Base-by-base conservation (phyloP, 805 yeast genomes). In the Saturnispora zaruensis region DNA sequence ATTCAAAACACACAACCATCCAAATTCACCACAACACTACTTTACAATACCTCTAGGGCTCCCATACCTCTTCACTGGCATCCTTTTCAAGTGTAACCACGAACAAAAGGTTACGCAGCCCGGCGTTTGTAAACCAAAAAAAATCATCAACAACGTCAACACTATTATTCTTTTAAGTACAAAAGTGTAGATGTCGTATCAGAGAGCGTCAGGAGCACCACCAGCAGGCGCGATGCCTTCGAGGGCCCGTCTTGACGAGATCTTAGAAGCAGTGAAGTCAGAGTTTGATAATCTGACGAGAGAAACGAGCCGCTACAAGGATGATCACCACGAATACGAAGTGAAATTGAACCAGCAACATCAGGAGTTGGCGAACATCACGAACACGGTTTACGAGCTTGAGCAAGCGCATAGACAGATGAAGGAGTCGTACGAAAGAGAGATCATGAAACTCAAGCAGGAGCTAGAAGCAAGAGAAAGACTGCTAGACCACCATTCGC, bases 391-490 rank as follows among this genome's bases (percentile, higher is more conserved):
- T 26, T 89, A 83, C 63, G 98, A 93, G 65, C 77, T 91, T 60
- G 97, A 91, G 67, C 78, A 84, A 77, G 91, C 96, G 37, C 98
- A 91, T 71, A 77, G 96, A 59, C 87, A 87, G 64, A 86, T 93
- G 77, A 90, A 91, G 70, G 97, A 91, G 62, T 89, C 90, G 44
- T 93, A 91, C 68, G 97, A 91, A 67, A 96, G 87, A 60, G 98
- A 91, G 69, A 85, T 93, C 50, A 72, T 79, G 63, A 76, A 93
- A 58, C 76, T 91, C 67, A 89, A 91, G 67, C 80, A 82, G 55
- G 96, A 89, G 65, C 74, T 91, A 57, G 96, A 88, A 59, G 79
- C 76, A 61, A 75, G 90, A 59, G 95, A 87, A 63, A 76, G 91
- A 65, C 73, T 75, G 59, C 53, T 66, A 71, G 64, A 66, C 64